Percentiles rank a stretch among this genome's conserved stretches.
These are phyloP conservation scores for Cladosporium colombiae DNA, from an alignment of 2,329 filamentous ascomycete genomes.

Conservation along the genomic window DNA sequence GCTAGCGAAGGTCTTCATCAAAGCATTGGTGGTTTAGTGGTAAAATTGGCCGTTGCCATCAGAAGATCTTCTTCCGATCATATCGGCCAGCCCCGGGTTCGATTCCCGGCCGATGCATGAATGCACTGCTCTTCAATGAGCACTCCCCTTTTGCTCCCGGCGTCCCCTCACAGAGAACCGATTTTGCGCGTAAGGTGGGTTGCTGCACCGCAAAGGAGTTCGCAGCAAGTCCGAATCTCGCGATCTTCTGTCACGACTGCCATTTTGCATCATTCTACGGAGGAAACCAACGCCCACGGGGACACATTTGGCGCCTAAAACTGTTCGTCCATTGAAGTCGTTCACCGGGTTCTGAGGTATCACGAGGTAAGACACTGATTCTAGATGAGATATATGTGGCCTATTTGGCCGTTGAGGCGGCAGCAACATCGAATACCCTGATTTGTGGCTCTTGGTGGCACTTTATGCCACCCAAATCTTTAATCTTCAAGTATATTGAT, in stretches of 20 bases:
- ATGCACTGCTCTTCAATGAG: background rate
- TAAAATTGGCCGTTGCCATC: constrained; percentile 16
- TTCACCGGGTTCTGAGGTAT: background rate
- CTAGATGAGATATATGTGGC: too few species aligned
- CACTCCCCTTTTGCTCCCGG: background rate
- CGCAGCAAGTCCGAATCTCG: background rate
- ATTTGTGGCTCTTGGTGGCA: too few species aligned
- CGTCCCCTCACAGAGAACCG: too few species aligned
- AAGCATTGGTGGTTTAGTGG: constrained; percentile 17
- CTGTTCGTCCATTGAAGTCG: background rate
- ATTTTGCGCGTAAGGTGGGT: too few species aligned
- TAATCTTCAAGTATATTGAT: too few species aligned
- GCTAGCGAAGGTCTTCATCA: background rate
- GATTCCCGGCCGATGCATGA: constrained; percentile 18
- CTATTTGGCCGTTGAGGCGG: too few species aligned
- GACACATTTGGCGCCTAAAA: background rate
- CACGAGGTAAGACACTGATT: too few species aligned
- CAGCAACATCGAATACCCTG: too few species aligned
- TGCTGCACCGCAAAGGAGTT: background rate
- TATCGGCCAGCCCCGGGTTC: constrained; percentile 12
- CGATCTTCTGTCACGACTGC: background rate
- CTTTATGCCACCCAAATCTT: too few species aligned
- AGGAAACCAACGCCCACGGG: too few species aligned
- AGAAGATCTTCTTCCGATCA: background rate
- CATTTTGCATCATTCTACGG: background rate